These are phyloP conservation scores for Ceratobasidium sp. DNA, from an alignment of 1,284 basidiomycete genomes.

Conservation along the genomic window DNA sequence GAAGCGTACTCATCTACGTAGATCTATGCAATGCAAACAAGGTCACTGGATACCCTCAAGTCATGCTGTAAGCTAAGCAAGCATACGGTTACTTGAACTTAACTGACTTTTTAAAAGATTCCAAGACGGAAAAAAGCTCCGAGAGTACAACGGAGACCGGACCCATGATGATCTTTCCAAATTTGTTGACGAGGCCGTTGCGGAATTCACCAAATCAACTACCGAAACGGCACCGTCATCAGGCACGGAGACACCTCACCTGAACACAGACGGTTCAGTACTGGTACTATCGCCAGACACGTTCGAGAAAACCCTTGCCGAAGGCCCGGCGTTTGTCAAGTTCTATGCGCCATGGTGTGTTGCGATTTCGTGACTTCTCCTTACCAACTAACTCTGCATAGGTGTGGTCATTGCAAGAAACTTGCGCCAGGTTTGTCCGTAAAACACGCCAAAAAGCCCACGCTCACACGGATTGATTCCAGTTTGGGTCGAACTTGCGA, in stretches of 20 bases:
- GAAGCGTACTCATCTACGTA: conserved; percentile 48
- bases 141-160: conserved; percentile 64
- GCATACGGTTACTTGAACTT: neutral
- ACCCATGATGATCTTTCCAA: conserved; percentile 58
- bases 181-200: conserved; percentile 58
- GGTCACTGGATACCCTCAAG: conserved; percentile 78
- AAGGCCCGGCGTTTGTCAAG: conserved; percentile 82
- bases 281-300: conserved; percentile 59
- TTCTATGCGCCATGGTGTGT: conserved; percentile 88
- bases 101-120: conserved; percentile 47
- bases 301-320: conserved; percentile 60
- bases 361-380: neutral
- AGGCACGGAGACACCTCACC: conserved; percentile 46
- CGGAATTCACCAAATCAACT: conserved; percentile 48
- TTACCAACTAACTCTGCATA: conserved; percentile 43
- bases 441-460: neutral
- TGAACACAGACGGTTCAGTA: conserved; percentile 72
- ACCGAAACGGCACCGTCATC: conserved; percentile 11
- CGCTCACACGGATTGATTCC: conserved; percentile 2
- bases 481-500: conserved; percentile 76
- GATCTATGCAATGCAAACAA: conserved; percentile 79
- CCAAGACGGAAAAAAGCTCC: conserved; percentile 67
- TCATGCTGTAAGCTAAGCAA: conserved; percentile 67
- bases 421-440: conserved; percentile 67
- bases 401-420: conserved; percentile 92